Conservation (phyloP, 192 early-diverging fungal genomes). For the Coemansia sp. region DNA sequence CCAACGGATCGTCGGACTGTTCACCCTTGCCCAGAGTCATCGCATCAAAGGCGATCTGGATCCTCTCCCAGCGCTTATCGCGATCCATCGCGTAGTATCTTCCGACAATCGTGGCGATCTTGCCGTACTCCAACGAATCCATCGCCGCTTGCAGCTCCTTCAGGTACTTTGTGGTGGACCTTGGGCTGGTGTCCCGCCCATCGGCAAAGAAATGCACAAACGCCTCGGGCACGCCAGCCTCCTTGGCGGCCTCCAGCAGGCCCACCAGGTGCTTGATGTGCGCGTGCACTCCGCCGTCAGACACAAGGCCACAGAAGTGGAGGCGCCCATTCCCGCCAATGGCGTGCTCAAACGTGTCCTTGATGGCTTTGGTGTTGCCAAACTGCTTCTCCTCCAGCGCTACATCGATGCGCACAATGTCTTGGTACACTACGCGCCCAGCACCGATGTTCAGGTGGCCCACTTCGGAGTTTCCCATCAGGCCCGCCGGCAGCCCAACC, state of each 20-base stretch:
- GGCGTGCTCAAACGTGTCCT: slow-evolving; percentile 82
- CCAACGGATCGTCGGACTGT: slow-evolving; percentile 62
- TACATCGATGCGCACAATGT: slow-evolving; percentile 98
- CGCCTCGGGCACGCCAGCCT: slow-evolving; percentile 77
- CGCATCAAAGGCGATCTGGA: slow-evolving; percentile 93
- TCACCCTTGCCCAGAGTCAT: slow-evolving; percentile 81
- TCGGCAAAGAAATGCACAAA: slow-evolving; percentile 98
- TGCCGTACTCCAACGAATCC: slow-evolving; percentile 68
- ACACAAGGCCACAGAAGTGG: slow-evolving; percentile 92
- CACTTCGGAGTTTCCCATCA: slow-evolving; percentile 99
- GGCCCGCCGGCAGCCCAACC: slow-evolving; percentile 96
- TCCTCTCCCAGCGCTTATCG: slow-evolving; percentile 99
- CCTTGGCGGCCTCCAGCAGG: slow-evolving; percentile 84
- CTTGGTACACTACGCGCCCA: slow-evolving; percentile 98
- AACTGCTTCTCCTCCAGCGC: slow-evolving; percentile 87
- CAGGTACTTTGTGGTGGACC: slow-evolving; percentile 82
- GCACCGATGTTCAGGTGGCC: slow-evolving; percentile 99
- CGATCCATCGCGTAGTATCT: slow-evolving; percentile 99
- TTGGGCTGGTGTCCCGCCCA: slow-evolving; percentile 95
- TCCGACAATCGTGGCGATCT: slow-evolving; percentile 90
- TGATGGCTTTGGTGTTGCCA: slow-evolving; percentile 70
- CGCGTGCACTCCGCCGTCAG: slow-evolving; percentile 98
- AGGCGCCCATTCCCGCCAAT: slow-evolving; percentile 79
- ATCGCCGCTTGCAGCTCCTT: slow-evolving; percentile 67
- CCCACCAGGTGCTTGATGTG: slow-evolving; percentile 91